phyloP scores from a whole-genome alignment of 805 yeast species.

The Kluyveromyces nonfermentans region DNA sequence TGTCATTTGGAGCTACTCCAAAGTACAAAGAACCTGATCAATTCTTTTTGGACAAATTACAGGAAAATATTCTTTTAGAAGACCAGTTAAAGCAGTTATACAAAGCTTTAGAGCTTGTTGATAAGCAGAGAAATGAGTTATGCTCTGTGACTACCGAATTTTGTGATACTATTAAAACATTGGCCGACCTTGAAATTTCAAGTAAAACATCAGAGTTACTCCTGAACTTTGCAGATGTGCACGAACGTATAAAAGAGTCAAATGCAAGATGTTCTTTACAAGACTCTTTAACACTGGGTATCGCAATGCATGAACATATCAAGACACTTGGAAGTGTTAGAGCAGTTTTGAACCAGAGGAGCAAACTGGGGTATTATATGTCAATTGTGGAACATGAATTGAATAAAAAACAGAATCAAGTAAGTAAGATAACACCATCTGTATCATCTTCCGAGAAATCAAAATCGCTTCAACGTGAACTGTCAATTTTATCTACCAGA shows the following conservation, averaged over 20 bases:
- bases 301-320: conserved; percentile 79
- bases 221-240: conserved; percentile 61
- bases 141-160: conserved; percentile 62
- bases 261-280: conserved; percentile 72
- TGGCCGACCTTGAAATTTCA: conserved; percentile 70
- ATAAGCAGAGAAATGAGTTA: conserved; percentile 67
- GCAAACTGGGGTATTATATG: conserved; percentile 41
- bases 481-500: conserved; percentile 43
- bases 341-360: conserved; percentile 64
- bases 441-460: conserved; percentile 51
- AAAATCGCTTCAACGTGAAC: conserved; percentile 48
- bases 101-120: conserved; percentile 63
- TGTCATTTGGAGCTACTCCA: conserved; percentile 54
- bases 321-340: conserved; percentile 69
- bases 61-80: conserved; percentile 63
- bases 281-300: conserved; percentile 78
- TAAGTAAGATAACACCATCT: conserved; percentile 38
- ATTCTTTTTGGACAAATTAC: conserved; percentile 61
- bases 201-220: conserved; percentile 55
- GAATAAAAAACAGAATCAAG: conserved; percentile 36
- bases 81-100: conserved; percentile 59
- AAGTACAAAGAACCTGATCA: conserved; percentile 72
- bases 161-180: conserved; percentile 42
- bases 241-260: conserved; percentile 59
- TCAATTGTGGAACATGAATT: conserved; percentile 42